Evolutionary conservation across 2,329 filamentous ascomycete species (phyloP).

Genomic region (Colletotrichum sojae): DNA sequence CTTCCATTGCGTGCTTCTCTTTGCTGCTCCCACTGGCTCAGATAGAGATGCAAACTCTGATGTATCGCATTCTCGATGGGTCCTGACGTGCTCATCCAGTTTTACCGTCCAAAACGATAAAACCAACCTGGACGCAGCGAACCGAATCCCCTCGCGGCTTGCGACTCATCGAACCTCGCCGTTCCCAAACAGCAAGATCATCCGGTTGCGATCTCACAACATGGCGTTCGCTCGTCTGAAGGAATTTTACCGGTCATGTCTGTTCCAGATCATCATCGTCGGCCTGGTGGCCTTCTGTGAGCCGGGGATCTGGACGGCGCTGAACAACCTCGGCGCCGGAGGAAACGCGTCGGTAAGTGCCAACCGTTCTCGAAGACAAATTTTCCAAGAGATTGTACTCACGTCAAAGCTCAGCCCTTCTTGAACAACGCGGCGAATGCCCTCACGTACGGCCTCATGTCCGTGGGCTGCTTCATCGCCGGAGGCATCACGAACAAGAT

Average conservation of each 20-base stretch:
- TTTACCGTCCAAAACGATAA: slow-evolving; percentile 3
- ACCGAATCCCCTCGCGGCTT: not conserved
- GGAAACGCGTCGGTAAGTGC: slow-evolving; percentile 34
- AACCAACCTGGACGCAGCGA: not conserved
- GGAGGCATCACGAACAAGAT: slow-evolving; percentile 35
- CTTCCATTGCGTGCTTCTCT: slow-evolving; percentile 20
- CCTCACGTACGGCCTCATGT: slow-evolving; percentile 36
- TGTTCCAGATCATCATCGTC: slow-evolving; percentile 36
- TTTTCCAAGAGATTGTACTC: not conserved
- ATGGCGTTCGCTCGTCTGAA: slow-evolving; percentile 12
- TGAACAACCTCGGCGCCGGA: slow-evolving; percentile 45
- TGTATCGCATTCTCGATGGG: slow-evolving; percentile 24
- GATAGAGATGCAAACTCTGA: slow-evolving; percentile 12
- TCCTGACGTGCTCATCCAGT: slow-evolving; percentile 27
- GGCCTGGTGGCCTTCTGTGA: slow-evolving; percentile 43
- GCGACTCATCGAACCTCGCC: not conserved
- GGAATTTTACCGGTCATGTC: slow-evolving; percentile 26
- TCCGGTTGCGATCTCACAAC: not conserved
- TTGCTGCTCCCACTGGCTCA: not conserved
- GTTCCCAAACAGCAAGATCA: not conserved
- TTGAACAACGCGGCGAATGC: slow-evolving; percentile 34
- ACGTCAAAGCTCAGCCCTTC: not conserved
- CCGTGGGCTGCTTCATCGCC: slow-evolving; percentile 35
- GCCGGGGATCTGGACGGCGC: slow-evolving; percentile 44
- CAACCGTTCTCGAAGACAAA: too few species aligned